Evolutionary conservation across 495 filamentous ascomycete genomes (phyloP).

Genomic region (Annulohypoxylon moriforme): DNA sequence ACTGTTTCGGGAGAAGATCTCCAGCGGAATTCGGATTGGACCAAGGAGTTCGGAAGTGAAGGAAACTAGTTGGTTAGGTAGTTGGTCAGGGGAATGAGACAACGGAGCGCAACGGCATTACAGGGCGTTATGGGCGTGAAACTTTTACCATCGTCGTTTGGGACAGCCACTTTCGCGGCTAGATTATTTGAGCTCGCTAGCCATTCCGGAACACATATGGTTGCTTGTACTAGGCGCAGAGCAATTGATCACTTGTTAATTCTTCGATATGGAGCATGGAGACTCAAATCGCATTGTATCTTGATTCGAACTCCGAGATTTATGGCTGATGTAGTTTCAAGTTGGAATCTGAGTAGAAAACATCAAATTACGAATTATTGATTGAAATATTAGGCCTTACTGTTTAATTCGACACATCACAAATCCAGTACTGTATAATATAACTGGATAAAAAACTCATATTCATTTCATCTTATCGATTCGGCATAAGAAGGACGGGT

Average conservation of each 20-base stretch:
- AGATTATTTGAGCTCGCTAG: conserved; percentile 26
- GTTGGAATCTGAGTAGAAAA: too few relatives aligned
- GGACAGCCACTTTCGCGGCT: conserved; percentile 10
- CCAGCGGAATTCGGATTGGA: conserved; percentile 89
- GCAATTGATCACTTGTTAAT: conserved; percentile 12
- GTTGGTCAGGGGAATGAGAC: not conserved
- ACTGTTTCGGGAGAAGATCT: conserved; percentile 91
- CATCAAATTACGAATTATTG: not conserved
- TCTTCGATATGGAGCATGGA: not conserved
- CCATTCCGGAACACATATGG: conserved; percentile 16
- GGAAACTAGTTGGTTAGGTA: conserved; percentile 60
- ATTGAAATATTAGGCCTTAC: not conserved
- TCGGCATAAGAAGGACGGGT: conserved; percentile 37
- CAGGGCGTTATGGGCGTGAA: conserved; percentile 47
- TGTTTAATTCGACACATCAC: not conserved
- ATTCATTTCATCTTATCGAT: conserved; percentile 27
- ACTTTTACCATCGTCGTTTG: conserved; percentile 14
- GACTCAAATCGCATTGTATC: not conserved
- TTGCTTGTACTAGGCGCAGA: conserved; percentile 21
- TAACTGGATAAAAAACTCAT: conserved; percentile 25
- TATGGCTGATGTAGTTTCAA: not conserved
- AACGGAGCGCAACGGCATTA: conserved; percentile 42
- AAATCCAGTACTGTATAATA: not conserved
- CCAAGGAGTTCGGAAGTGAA: conserved; percentile 95
- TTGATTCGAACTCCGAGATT: not conserved